phyloP scores from a whole-genome alignment of 2,329 filamentous ascomycete species.

The Clonostachys sp. region DNA sequence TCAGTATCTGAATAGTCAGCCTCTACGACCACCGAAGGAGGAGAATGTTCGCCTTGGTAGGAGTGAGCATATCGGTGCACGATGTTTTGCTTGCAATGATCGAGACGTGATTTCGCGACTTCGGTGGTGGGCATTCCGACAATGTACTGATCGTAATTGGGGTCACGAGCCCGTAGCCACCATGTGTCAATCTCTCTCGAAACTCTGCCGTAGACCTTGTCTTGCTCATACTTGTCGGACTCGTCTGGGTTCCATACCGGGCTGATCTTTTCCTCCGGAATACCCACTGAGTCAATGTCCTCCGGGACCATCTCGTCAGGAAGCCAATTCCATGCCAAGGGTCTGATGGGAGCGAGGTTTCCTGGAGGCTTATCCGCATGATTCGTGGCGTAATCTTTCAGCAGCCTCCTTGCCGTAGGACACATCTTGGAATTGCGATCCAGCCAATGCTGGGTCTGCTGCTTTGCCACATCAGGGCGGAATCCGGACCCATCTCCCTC shows the following conservation, averaged over 20 bases:
- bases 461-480: slow-evolving; percentile 50
- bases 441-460: slow-evolving; percentile 59
- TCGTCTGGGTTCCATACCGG: slow-evolving; percentile 47
- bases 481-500: slow-evolving; percentile 49
- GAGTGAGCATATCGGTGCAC: slow-evolving; percentile 48
- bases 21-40: slow-evolving; percentile 25
- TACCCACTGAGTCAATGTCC: slow-evolving; percentile 17
- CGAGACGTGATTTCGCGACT: slow-evolving; percentile 50
- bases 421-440: slow-evolving; percentile 57
- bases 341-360: slow-evolving; percentile 42
- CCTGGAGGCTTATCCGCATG: slow-evolving; percentile 44
- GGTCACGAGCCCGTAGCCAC: slow-evolving; percentile 58
- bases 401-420: slow-evolving; percentile 45
- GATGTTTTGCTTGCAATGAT: slow-evolving; percentile 55
- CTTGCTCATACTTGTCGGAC: slow-evolving; percentile 53
- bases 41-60: slow-evolving; percentile 35
- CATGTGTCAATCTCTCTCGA: slow-evolving; percentile 62
- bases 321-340: slow-evolving; percentile 52
- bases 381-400: slow-evolving; percentile 49
- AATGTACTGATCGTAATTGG: slow-evolving; percentile 55
- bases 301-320: slow-evolving; percentile 22
- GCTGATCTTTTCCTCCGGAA: slow-evolving; percentile 36
- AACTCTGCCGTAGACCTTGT: slow-evolving; percentile 53
- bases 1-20: slow-evolving; percentile 31
- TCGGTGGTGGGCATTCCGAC: slow-evolving; percentile 57